Evolutionary conservation across 768 basidiomycete genomes (phyloP).

Genomic region (Infundibulicybe gibba): DNA sequence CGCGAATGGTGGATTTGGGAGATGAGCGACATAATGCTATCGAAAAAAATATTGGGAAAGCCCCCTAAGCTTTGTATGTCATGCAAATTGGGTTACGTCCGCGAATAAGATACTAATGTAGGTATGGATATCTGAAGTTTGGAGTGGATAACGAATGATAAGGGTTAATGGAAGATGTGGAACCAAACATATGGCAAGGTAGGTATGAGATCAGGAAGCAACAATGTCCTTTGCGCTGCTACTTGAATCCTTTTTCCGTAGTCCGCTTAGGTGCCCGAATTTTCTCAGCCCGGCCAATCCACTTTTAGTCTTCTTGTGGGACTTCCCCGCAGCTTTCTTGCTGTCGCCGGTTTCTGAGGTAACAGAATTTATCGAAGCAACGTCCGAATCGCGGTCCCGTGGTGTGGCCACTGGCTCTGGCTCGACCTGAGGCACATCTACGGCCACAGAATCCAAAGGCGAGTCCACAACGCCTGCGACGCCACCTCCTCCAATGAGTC

Average conservation of each 20-base stretch:
- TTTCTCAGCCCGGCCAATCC: slow-evolving; percentile 54
- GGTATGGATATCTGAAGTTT: no score
- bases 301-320: slow-evolving; percentile 57
- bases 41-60: no score
- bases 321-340: slow-evolving; percentile 24
- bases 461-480: slow-evolving; percentile 29
- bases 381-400: slow-evolving; percentile 29
- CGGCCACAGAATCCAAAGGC: slow-evolving; percentile 13
- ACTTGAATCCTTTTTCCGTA: slow-evolving; percentile 50
- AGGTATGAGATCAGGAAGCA: not conserved
- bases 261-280: slow-evolving; percentile 39
- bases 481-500: slow-evolving; percentile 57
- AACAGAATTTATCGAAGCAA: slow-evolving; percentile 29
- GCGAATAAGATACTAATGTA: no score
- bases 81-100: no score
- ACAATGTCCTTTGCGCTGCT: slow-evolving; percentile 40
- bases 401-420: slow-evolving; percentile 25
- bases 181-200: no score
- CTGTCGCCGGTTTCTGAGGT: slow-evolving; percentile 20
- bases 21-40: no score
- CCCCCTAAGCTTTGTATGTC: no score
- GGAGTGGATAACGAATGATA: no score
- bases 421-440: slow-evolving; percentile 13
- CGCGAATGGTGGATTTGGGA: no score
- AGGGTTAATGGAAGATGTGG: no score